Conservation (phyloP, 257 asterid genomes). For the Solanum piurae region DNA sequence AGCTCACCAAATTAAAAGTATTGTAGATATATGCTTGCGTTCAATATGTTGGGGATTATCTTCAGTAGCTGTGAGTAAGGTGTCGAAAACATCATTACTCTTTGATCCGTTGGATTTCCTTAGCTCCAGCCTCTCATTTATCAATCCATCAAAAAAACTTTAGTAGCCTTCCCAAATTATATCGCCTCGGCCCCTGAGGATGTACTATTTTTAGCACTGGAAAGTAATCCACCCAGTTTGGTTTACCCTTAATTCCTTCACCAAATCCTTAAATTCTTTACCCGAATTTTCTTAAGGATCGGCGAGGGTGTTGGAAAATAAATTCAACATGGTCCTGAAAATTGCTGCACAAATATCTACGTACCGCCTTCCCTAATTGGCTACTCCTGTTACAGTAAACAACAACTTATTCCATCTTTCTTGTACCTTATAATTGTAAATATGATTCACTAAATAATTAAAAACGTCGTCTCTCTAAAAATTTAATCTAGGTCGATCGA, state of each 20-base stretch:
- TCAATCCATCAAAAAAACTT: background rate
- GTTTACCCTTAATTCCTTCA: constrained; percentile 20
- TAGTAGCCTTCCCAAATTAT: background rate
- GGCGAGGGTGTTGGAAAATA: constrained; percentile 35
- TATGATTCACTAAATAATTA: background rate
- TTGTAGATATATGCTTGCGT: no score
- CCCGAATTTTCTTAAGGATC: constrained; percentile 26
- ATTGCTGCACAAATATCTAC: constrained; percentile 15
- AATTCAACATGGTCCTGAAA: constrained; percentile 22
- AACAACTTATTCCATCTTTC: constrained; percentile 20
- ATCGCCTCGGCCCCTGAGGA: constrained; percentile 21
- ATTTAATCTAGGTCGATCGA: no score
- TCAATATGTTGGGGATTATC: no score
- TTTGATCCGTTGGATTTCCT: no score
- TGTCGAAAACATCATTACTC: no score
- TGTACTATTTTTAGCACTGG: constrained; percentile 27
- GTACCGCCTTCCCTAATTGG: constrained; percentile 24
- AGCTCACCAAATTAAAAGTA: no score
- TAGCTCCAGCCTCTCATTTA: no score
- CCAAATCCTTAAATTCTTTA: constrained; percentile 39
- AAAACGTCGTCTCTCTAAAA: background rate
- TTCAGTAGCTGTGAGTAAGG: no score
- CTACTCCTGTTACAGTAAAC: constrained; percentile 19
- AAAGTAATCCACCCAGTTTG: constrained; percentile 37
- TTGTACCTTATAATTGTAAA: background rate